Base-by-base conservation (phyloP, 2,329 filamentous ascomycete species). In the Tolypocladium album region DNA sequence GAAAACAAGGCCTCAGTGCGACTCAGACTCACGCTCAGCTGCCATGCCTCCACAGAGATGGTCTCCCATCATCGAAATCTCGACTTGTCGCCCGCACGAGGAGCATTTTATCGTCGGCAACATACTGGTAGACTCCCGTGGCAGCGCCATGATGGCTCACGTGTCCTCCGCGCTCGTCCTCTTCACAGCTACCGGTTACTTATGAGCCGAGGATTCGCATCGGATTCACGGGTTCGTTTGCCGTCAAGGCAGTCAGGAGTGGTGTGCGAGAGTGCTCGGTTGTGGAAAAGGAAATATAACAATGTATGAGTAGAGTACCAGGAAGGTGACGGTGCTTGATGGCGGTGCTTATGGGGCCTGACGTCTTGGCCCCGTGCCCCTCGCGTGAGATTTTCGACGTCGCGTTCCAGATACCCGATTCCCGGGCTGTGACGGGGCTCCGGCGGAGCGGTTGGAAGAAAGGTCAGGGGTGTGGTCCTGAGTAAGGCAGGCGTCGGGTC, bases 21-120 rank as follows among this genome's bases (percentile, higher is more conserved):
- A 45, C 43, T 59, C 53, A 40, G 39, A 56, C 71, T 65, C 73
- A 79, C 82, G 71, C 68, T 82, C 80, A 68, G 76, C 75, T 74
- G 78, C 69, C 62, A 75, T 69, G 61, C 72, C 76, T 55, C 73
- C 72, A 73, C 92, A 96, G 62, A 90, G 72, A 77, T 96, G 92
- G 63, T 95, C 90, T 63, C 90, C 90, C 87, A 96, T 89, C 72
- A 87, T 79, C 47, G 88, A 88, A 66, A 96, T 94, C 70, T 92
- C 88, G 61, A 96, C 89, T 68, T 92, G 84, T 47, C 78, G 74
- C 47, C 85, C 84, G 71, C 91, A 96, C 76, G 82, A 86, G 58
- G 91, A 95, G 75, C 91, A 96, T 80, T 93, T 96, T 75, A 96
- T 89, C 31, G 86, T 86, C 69, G 91, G 90, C 78, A 94, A 79